These are phyloP conservation scores for Rhodotorula sp. DNA, from an alignment of 1,284 basidiomycete genomes.

Conservation along the genomic window DNA sequence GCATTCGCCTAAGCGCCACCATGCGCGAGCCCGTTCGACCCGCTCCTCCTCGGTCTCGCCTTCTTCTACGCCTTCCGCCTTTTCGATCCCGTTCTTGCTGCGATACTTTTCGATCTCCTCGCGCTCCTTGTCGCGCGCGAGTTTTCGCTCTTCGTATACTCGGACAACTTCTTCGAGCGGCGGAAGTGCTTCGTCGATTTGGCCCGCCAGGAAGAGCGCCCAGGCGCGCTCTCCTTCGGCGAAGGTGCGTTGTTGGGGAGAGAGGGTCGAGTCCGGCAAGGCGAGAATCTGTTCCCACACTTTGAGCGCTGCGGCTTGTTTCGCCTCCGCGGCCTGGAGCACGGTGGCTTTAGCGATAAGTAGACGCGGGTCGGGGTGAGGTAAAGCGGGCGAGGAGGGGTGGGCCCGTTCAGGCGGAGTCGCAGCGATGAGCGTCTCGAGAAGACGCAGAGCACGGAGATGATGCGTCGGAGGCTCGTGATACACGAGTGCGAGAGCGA, in stretches of 20 bases:
- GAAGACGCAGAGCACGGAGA: constrained; percentile 66
- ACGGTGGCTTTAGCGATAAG: constrained; percentile 76
- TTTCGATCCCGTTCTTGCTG: constrained; percentile 53
- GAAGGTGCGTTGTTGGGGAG: constrained; percentile 57
- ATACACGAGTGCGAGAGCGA: constrained; percentile 75
- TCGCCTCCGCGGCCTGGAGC: constrained; percentile 58
- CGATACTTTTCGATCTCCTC: constrained; percentile 34
- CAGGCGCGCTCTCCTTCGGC: constrained; percentile 81
- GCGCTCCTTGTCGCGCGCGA: constrained; percentile 25
- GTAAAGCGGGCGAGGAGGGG: background rate
- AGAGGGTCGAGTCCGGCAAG: constrained; percentile 48
- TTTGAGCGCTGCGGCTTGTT: constrained; percentile 68
- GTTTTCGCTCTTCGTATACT: constrained; percentile 54
- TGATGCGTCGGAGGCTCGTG: constrained; percentile 89
- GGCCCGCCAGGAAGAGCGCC: constrained; percentile 67
- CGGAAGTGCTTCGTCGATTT: constrained; percentile 58
- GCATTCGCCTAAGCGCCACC: constrained; percentile 73
- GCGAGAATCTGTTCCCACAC: constrained; percentile 59
- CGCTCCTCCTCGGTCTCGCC: constrained; percentile 36
- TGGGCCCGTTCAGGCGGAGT: constrained; percentile 2
- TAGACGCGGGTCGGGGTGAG: constrained; percentile 52
- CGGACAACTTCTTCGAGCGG: constrained; percentile 63
- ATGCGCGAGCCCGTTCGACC: constrained; percentile 63
- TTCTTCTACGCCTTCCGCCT: constrained; percentile 56
- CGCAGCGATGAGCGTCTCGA: constrained; percentile 65